Evolutionary conservation across 352 stramenopile genomes (phyloP), one percentile per base, ranked within the genome.

Genomic region (Halophytophthora polymorphica): DNA sequence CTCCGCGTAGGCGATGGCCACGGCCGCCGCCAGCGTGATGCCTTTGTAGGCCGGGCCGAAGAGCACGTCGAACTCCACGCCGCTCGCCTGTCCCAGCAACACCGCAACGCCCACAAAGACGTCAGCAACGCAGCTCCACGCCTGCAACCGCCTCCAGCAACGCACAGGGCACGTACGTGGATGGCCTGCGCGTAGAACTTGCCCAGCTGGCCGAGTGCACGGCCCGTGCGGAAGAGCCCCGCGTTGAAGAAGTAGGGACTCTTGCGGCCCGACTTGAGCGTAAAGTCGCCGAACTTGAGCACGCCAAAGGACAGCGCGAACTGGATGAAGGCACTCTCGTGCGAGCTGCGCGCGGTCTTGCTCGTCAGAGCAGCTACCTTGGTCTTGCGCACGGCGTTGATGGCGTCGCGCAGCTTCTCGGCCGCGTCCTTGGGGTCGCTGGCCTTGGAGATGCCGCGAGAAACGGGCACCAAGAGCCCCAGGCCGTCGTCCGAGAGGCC

Each of bases 191-290:
- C 95, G 71, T 99, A 99, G 58, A 96, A 97, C 56, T 75, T 91
- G 50, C 93, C 94, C 14, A 98, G 73, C 49, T 97, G 88, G 36
- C 86, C 77, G 14, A 99, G 69, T 15, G 96, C 90, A 33, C 79
- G 79, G 10, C 97, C 97, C 8, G 88, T 96, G 56, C 88, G 96
- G 76, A 99, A 99, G 36, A 98, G 77, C 14, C 97, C 80, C 15
- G 97, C 97, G 82, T 99, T 99, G 73, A 99, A 99, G 67, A 99
- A 99, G 78, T 99, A 99, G 19, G 97, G 97, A 25, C 91, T 98
- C 42, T 95, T 79, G 40, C 97, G 81, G 31, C 97, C 97, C 48
- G 95, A 99, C 71, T 99, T 99, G 21, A 99, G 79, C 40, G 88
- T 98, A 73, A 99, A 99, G 28, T 91, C 88, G 22, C 96, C 97